Conservation (phyloP, 345 rosid species). For the Syzygium grande region DNA sequence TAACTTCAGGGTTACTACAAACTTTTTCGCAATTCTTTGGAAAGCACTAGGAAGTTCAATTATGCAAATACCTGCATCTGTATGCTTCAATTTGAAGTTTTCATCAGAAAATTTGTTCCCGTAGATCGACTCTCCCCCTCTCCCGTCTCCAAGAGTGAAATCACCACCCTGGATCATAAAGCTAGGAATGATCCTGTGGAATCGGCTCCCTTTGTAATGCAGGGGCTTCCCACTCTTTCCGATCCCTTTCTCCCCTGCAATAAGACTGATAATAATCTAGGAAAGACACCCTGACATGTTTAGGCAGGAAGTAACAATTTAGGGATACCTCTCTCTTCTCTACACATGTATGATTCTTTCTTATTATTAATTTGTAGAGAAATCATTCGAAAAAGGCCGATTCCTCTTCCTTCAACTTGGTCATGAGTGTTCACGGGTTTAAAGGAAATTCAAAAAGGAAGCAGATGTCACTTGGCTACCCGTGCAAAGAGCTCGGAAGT, state of each 20-base stretch:
- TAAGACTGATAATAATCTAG: neutral
- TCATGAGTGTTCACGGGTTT: neutral
- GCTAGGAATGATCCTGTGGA: conserved; percentile 89
- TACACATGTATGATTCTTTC: neutral
- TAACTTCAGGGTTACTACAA: neutral
- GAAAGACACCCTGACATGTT: neutral
- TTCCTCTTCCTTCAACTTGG: neutral
- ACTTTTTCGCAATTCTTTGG: neutral
- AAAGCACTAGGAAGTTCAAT: neutral
- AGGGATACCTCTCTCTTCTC: neutral
- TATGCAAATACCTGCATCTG: conserved; percentile 49
- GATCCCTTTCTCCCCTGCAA: conserved; percentile 79
- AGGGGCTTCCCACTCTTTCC: conserved; percentile 87
- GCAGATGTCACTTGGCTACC: conserved; percentile 68
- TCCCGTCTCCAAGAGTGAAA: conserved; percentile 85
- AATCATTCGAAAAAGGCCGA: neutral
- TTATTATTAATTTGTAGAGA: neutral
- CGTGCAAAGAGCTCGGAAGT: conserved; percentile 94
- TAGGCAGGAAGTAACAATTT: neutral
- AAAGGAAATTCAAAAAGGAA: neutral
- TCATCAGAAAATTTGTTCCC: conserved; percentile 84
- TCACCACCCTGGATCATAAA: conserved; percentile 99
- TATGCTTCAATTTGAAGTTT: conserved; percentile 87
- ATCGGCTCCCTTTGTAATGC: conserved; percentile 61
- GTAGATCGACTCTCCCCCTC: conserved; percentile 93